These are phyloP conservation scores for Rhododendron ovatum DNA, from an alignment of 148 eudicot species.

Conservation along the genomic window DNA sequence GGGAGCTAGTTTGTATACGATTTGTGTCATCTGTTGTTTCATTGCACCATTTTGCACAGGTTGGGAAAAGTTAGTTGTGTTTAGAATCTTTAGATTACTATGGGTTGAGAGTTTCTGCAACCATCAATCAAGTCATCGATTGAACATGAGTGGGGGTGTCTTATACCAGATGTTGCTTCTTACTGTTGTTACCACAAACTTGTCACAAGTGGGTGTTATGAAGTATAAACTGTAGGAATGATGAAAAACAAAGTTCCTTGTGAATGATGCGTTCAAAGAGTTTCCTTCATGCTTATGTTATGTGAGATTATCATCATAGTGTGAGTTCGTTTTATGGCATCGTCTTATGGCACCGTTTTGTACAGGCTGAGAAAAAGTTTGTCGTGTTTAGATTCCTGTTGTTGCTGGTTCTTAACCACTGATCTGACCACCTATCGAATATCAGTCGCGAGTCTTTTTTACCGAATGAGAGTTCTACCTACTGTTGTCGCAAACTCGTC, in stretches of 20 bases:
- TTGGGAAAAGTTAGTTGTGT: neutral
- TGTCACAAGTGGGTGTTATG: neutral
- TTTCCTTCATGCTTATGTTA: neutral
- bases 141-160: neutral
- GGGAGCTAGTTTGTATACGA: constrained; percentile 1
- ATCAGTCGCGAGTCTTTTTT: neutral
- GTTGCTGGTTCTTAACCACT: neutral
- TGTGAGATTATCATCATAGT: neutral
- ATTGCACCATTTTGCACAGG: constrained; percentile 5
- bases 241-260: neutral
- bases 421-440: neutral
- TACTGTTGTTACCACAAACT: neutral
- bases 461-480: neutral
- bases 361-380: no score
- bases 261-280: neutral
- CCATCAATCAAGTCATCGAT: neutral
- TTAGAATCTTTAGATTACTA: neutral
- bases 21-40: neutral
- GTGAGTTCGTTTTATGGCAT: no score
- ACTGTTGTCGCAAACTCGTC: neutral
- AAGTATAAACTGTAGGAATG: neutral
- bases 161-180: neutral
- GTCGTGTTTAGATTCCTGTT: neutral
- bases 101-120: neutral
- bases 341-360: no score